A percentile compares a stretch with the other conserved stretches of the same genome.
Conservation (phyloP, 2,329 filamentous ascomycete species). For the Claviceps sp. region DNA sequence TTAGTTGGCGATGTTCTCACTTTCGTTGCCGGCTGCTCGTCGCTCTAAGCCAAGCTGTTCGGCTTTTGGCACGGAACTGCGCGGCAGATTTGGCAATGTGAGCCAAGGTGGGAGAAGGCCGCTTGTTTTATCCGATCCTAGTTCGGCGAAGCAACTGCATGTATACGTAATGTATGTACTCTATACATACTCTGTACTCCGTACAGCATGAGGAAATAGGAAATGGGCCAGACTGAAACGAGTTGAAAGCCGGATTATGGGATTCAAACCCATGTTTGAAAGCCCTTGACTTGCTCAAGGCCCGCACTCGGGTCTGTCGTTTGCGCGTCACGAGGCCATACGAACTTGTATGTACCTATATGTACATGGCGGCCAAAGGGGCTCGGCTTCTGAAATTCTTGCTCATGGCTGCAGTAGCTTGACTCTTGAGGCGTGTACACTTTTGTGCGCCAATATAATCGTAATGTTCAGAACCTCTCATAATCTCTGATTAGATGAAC, state of each 20-base stretch:
- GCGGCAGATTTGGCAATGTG: background rate
- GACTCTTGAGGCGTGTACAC: background rate
- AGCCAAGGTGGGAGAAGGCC: background rate
- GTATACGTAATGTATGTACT: no score
- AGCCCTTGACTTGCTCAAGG: background rate
- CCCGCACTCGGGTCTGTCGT: background rate
- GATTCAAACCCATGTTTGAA: background rate
- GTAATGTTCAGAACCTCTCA: background rate
- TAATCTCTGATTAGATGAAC: background rate
- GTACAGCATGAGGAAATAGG: background rate
- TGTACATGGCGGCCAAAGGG: background rate
- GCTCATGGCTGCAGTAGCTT: background rate
- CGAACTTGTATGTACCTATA: background rate
- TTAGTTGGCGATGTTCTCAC: background rate
- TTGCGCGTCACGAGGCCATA: background rate
- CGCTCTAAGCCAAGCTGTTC: background rate
- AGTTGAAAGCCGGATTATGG: background rate
- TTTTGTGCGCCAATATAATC: background rate
- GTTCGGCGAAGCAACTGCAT: background rate
- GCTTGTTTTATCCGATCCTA: background rate
- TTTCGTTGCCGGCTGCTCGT: background rate
- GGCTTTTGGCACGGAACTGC: background rate
- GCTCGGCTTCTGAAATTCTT: background rate
- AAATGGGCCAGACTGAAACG: background rate
- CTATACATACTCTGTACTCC: no score